These are phyloP conservation scores for Auricularia auricula-judae DNA, from an alignment of 768 basidiomycete genomes.

Conservation along the genomic window DNA sequence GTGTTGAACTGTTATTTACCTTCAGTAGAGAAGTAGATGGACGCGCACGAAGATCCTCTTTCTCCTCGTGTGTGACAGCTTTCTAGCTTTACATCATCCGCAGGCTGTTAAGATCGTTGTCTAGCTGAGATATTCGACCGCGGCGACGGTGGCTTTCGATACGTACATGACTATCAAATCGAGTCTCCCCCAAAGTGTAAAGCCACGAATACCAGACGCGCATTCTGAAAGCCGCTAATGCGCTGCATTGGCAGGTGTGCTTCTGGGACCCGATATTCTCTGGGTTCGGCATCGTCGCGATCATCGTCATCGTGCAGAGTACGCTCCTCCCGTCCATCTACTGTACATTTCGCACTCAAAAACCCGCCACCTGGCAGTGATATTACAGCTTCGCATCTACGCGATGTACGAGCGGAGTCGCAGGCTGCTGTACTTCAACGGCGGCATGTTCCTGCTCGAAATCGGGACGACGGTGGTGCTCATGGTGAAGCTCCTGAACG, in stretches of 20 bases:
- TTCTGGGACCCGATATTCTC: slow-evolving; percentile 22
- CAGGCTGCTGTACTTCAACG: slow-evolving; percentile 37
- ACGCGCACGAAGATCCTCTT: slow-evolving; percentile 45
- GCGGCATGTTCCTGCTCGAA: slow-evolving; percentile 27
- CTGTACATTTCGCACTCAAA: background rate
- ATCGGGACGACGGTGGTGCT: slow-evolving; percentile 32
- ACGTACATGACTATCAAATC: background rate
- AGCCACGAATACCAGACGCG: slow-evolving; percentile 40
- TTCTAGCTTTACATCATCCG: background rate
- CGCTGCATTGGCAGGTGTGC: slow-evolving; percentile 35
- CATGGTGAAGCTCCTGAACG: slow-evolving; percentile 33
- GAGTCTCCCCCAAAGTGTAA: slow-evolving; percentile 21
- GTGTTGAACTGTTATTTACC: background rate
- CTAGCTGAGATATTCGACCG: slow-evolving; percentile 50
- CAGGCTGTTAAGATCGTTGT: background rate
- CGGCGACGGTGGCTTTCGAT: slow-evolving; percentile 27
- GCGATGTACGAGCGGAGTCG: slow-evolving; percentile 47
- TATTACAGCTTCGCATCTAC: slow-evolving; percentile 53
- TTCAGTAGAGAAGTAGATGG: slow-evolving; percentile 38
- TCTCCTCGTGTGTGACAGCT: slow-evolving; percentile 30
- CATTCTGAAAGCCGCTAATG: too few species aligned
- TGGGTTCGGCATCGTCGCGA: background rate
- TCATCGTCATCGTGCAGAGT: slow-evolving; percentile 42
- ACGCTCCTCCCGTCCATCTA: slow-evolving; percentile 7
- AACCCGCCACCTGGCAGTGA: slow-evolving; percentile 24